Base-by-base conservation (phyloP, 768 basidiomycete genomes). In the Mycena vitilis region DNA sequence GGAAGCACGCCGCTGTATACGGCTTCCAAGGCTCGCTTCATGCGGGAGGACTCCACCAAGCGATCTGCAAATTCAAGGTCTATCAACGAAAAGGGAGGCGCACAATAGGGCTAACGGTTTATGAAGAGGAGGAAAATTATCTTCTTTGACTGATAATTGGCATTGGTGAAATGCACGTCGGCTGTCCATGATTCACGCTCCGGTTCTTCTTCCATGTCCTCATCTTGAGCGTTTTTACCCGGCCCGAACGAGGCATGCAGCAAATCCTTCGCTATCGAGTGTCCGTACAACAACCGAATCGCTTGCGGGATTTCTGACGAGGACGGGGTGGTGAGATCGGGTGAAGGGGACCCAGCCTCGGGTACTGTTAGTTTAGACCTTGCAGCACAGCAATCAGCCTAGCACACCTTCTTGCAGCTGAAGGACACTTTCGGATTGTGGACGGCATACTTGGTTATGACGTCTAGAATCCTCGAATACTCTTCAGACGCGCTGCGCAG, bases 381-480 rank as follows among this genome's bases (percentile, higher is more conserved):
- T 5, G 30, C 30, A 65, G 45, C 51, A 15, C 44, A 10, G 45
- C 12, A 47, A 66, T 47, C 10, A 53, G 18, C 30, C 48, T 54
- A 60, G 73, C 54, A 53, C 54, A 92, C 95, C 88, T 98, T 99
- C 78, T 94, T 96, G 85, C 96, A 98, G 0, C 89, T 84, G 80
- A 98, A 97, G 0, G 95, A 86, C 5, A 96, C 89, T 13, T 86
- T 88, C 0, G 97, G 88, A 76, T 99, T 99, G 77, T 99, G 98
- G 13, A 96, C 85, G 0, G 98, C 95, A 75, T 99, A 99, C 69
- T 92, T 93, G 2, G 93, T 94, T 34, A 99, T 84, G 12, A 99
- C 94, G 69, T 97, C 95, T 2, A 99, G 84, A 49, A 99, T 95
- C 42, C 94, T 87, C 6, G 89, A 86, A 78, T 97, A 98, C 76